A percentile compares a stretch with the other conserved stretches of the same genome.
phyloP scores from a whole-genome alignment of 2,329 filamentous ascomycete genomes.

The Diaporthe longicolla region DNA sequence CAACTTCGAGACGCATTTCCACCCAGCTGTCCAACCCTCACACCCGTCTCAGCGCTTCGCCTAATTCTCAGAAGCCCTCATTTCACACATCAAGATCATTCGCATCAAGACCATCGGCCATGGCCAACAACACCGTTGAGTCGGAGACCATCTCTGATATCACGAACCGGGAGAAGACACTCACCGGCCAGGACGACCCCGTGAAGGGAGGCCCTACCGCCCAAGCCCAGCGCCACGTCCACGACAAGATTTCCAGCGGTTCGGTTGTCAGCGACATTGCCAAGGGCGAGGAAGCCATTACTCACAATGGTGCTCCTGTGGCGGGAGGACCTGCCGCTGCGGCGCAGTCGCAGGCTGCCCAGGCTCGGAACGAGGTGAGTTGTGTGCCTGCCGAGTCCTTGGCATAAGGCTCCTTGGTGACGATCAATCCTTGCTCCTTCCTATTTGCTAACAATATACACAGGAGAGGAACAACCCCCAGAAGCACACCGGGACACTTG shows the following conservation, averaged over 20 bases:
- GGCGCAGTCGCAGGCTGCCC: slow-evolving; percentile 49
- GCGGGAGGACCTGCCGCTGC: slow-evolving; percentile 54
- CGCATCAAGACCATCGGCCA: slow-evolving; percentile 33
- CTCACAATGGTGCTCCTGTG: slow-evolving; percentile 48
- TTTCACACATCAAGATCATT: slow-evolving; percentile 33
- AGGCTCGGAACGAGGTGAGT: slow-evolving; percentile 1
- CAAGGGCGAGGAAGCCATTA: slow-evolving; percentile 55
- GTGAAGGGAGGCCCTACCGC: slow-evolving; percentile 56
- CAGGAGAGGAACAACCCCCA: not conserved
- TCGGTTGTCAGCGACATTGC: slow-evolving; percentile 56
- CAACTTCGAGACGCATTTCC: not conserved
- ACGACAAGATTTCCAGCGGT: slow-evolving; percentile 47
- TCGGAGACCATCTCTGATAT: slow-evolving; percentile 56
- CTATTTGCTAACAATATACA: not conserved
- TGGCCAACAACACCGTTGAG: slow-evolving; percentile 44
- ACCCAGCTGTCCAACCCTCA: not conserved
- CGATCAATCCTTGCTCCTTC: not conserved
- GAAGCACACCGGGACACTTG: slow-evolving; percentile 45
- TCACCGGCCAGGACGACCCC: slow-evolving; percentile 54
- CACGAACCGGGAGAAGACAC: slow-evolving; percentile 55
- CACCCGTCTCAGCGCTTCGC: not conserved
- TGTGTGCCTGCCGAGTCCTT: not conserved
- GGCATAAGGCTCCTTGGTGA: not conserved
- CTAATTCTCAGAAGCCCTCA: not conserved
- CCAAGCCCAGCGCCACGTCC: slow-evolving; percentile 55